Evolutionary conservation across 805 yeast genomes (phyloP).

Genomic region (Metschnikowia aberdeeniae): DNA sequence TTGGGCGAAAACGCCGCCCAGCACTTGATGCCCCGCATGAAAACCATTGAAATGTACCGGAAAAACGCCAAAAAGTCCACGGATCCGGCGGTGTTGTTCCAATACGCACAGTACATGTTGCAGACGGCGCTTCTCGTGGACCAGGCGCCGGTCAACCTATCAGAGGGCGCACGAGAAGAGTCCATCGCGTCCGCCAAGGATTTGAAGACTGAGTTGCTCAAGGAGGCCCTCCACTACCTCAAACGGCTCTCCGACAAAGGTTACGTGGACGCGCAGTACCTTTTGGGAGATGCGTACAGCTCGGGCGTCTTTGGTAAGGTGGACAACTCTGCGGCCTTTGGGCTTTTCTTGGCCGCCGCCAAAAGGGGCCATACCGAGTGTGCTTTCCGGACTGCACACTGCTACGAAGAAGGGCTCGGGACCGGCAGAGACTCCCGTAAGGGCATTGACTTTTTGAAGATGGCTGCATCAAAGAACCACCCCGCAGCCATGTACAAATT

Average conservation of each 20-base stretch:
- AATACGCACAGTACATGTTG: slow-evolving; percentile 85
- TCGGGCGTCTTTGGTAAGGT: slow-evolving; percentile 80
- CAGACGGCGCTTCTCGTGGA: slow-evolving; percentile 62
- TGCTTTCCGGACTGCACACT: slow-evolving; percentile 85
- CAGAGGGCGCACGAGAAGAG: neutral
- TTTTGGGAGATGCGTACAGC: slow-evolving; percentile 84
- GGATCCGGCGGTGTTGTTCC: slow-evolving; percentile 83
- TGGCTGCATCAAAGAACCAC: slow-evolving; percentile 88
- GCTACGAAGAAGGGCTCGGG: slow-evolving; percentile 93
- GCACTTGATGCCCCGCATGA: slow-evolving; percentile 65
- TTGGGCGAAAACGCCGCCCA: slow-evolving; percentile 44
- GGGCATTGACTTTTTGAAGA: slow-evolving; percentile 74
- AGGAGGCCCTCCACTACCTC: slow-evolving; percentile 72
- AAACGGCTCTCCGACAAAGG: slow-evolving; percentile 75
- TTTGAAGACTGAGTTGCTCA: slow-evolving; percentile 54
- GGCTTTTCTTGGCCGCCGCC: slow-evolving; percentile 81
- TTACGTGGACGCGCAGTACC: slow-evolving; percentile 84
- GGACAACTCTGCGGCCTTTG: slow-evolving; percentile 73
- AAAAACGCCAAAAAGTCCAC: slow-evolving; percentile 78
- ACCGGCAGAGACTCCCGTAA: slow-evolving; percentile 83
- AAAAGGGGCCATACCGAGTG: slow-evolving; percentile 91
- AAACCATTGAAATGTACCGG: slow-evolving; percentile 83
- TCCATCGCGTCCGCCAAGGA: slow-evolving; percentile 4
- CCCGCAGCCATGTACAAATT: slow-evolving; percentile 96
- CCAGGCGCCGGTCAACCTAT: slow-evolving; percentile 3